Evolutionary conservation across 164 flowering plant genomes (phyloP).

Genomic region (Warburgia ugandensis): DNA sequence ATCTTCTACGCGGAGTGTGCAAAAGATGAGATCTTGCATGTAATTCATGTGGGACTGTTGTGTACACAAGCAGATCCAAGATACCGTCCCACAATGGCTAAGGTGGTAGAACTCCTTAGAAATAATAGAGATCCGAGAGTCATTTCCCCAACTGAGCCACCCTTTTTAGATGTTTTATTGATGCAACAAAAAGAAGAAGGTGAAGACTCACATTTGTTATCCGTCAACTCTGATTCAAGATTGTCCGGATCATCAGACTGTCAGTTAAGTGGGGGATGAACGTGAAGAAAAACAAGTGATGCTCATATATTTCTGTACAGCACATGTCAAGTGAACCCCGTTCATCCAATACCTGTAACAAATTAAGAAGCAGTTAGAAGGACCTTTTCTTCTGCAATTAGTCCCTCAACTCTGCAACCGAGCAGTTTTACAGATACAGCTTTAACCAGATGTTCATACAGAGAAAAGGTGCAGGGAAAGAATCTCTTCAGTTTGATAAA

Average conservation of each 20-base stretch:
- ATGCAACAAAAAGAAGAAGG: slow-evolving; percentile 2
- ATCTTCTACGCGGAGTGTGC: slow-evolving; percentile 2
- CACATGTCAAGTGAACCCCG: too few species aligned
- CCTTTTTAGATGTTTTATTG: slow-evolving; percentile 6
- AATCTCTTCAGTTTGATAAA: too few species aligned
- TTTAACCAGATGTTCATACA: background rate
- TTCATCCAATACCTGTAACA: background rate
- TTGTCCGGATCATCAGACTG: slow-evolving; percentile 5
- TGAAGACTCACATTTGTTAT: slow-evolving; percentile 10
- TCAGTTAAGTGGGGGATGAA: slow-evolving; percentile 7
- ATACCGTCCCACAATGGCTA: slow-evolving; percentile 11
- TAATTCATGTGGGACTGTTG: slow-evolving; percentile 13
- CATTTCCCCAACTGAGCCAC: slow-evolving; percentile 8
- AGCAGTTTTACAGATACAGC: too few species aligned
- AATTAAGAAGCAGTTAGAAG: background rate
- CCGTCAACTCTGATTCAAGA: background rate
- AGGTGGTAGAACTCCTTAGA: slow-evolving; percentile 12
- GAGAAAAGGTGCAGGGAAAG: too few species aligned
- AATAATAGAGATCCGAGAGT: background rate
- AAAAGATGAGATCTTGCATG: slow-evolving; percentile 9
- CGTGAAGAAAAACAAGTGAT: background rate
- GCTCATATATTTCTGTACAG: too few species aligned
- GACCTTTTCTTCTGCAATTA: background rate
- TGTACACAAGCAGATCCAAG: slow-evolving; percentile 13
- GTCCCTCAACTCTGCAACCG: background rate